phyloP scores from a whole-genome alignment of 257 asterid genomes.

The Solanum neorickii region DNA sequence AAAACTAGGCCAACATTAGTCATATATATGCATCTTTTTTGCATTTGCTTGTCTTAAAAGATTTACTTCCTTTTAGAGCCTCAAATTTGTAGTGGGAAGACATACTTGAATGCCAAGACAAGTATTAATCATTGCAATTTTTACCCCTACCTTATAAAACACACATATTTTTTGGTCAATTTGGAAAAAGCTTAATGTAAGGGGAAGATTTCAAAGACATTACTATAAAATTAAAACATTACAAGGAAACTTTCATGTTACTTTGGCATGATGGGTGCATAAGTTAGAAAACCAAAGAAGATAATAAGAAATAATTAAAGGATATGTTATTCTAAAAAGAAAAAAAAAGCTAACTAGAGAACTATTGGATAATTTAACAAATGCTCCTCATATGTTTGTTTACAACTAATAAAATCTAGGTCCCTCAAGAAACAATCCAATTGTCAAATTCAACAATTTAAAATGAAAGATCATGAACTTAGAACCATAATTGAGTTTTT shows the following conservation, averaged over 20 bases:
- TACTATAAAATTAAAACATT: background rate
- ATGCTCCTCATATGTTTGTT: background rate
- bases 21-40: background rate
- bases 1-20: background rate
- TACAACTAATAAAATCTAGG: background rate
- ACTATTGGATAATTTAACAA: background rate
- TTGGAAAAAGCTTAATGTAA: background rate
- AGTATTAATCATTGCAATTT: background rate
- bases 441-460: background rate
- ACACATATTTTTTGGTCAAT: background rate
- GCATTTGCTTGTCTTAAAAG: slow-evolving; percentile 14
- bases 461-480: background rate
- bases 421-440: background rate
- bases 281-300: background rate
- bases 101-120: slow-evolving; percentile 8
- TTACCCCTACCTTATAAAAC: background rate
- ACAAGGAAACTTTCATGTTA: background rate
- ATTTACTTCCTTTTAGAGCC: background rate
- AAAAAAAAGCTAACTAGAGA: background rate
- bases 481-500: background rate
- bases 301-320: background rate
- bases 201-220: background rate
- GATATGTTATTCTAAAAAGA: background rate
- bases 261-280: background rate
- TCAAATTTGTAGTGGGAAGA: background rate